A percentile compares a stretch with the other conserved stretches of the same genome.
Conservation (phyloP, 1,284 basidiomycete species). For the Ceratobasidium sp. region DNA sequence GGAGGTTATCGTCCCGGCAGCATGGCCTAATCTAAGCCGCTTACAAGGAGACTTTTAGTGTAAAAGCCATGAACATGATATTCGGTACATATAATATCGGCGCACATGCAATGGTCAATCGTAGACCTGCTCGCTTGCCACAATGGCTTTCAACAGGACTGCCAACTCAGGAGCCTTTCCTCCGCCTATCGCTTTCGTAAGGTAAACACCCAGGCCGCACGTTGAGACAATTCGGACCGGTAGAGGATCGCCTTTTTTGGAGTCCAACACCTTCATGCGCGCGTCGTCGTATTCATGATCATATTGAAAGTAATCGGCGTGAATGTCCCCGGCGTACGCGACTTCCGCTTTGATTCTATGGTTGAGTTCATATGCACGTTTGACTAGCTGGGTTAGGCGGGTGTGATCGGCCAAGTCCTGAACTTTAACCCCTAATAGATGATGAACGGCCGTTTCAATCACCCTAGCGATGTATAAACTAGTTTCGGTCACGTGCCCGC, state of each 20-base stretch:
- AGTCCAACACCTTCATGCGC: background rate
- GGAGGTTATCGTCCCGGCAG: too few relatives aligned
- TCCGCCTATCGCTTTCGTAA: slow-evolving; percentile 15
- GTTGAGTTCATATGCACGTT: background rate
- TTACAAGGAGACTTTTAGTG: too few relatives aligned
- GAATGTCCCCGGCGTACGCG: background rate
- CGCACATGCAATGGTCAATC: background rate
- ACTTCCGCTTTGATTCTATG: slow-evolving; percentile 1
- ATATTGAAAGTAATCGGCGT: background rate
- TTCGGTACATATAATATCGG: too few relatives aligned
- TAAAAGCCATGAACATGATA: too few relatives aligned
- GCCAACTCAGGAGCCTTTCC: background rate
- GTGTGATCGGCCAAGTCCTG: background rate
- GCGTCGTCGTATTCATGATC: background rate
- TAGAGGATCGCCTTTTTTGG: background rate
- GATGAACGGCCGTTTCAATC: background rate
- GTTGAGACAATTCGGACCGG: slow-evolving; percentile 1
- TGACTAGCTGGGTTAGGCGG: background rate
- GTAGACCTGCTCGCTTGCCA: background rate
- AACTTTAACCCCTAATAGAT: background rate
- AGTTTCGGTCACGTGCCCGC: background rate
- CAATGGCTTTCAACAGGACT: background rate
- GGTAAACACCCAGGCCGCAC: background rate
- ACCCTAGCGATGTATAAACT: too few relatives aligned
- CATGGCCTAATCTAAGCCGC: too few relatives aligned